Percentiles rank a stretch among this genome's conserved stretches.
Conservation (phyloP, 306 rosid genomes). For the Corylus avellana region DNA sequence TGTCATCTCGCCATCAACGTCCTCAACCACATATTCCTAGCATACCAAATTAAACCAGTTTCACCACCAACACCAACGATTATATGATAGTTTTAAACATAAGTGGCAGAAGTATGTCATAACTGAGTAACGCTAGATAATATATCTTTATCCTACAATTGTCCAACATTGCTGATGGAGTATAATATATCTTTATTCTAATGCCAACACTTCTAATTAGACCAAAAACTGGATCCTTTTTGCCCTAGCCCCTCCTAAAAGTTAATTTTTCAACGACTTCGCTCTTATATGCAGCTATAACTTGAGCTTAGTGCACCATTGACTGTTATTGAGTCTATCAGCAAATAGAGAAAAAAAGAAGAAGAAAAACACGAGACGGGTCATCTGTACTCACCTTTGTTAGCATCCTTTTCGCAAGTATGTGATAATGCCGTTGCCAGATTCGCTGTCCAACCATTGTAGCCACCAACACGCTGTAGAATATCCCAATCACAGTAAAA, state of each 20-base stretch:
- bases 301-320: slow-evolving; percentile 13
- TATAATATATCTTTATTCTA: neutral
- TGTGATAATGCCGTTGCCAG: slow-evolving; percentile 99
- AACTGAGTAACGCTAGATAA: no score
- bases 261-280: neutral
- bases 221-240: neutral
- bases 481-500: slow-evolving; percentile 91
- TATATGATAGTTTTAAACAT: neutral
- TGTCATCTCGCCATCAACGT: slow-evolving; percentile 88
- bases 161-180: no score
- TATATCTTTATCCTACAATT: no score
- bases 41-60: slow-evolving; percentile 22
- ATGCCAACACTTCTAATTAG: slow-evolving; percentile 15
- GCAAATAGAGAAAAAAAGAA: neutral
- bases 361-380: neutral
- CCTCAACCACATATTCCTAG: slow-evolving; percentile 96
- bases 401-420: slow-evolving; percentile 96
- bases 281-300: slow-evolving; percentile 8
- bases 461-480: slow-evolving; percentile 97
- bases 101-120: neutral
- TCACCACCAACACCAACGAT: slow-evolving; percentile 19
- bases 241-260: neutral
- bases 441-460: slow-evolving; percentile 99
- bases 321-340: neutral
- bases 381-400: slow-evolving; percentile 69